phyloP scores from a whole-genome alignment of 2,329 filamentous ascomycete species.

The Fusarium denticulatum region DNA sequence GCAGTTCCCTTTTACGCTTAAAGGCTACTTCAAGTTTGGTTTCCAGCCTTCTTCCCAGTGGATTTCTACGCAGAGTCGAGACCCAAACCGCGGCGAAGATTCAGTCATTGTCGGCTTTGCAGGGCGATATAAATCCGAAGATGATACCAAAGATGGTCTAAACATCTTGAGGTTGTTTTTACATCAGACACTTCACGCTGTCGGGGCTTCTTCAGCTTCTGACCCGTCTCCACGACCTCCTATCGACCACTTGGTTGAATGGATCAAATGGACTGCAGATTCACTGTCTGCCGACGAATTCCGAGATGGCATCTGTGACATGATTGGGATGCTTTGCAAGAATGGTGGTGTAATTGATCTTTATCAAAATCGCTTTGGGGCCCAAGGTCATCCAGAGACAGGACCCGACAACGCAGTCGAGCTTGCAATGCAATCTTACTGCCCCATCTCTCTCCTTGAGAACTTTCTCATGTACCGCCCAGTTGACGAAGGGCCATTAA shows the following conservation, averaged over 20 bases:
- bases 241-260: background rate
- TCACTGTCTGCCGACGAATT: background rate
- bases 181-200: background rate
- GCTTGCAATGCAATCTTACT: conserved; percentile 9
- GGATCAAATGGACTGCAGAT: background rate
- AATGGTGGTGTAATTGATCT: conserved; percentile 15
- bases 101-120: background rate
- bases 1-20: background rate
- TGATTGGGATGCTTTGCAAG: background rate
- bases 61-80: background rate
- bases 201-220: background rate
- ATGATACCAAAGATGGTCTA: background rate
- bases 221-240: background rate
- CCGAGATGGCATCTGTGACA: background rate
- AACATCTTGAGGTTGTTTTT: background rate
- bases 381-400: background rate
- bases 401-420: conserved; percentile 8
- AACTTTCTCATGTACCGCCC: background rate
- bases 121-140: background rate
- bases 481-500: background rate
- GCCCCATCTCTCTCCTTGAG: background rate
- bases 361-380: conserved; percentile 1
- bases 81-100: background rate
- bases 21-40: background rate
- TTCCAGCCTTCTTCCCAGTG: background rate